These are phyloP conservation scores for Elaeagnus macrophylla DNA, from an alignment of 306 rosid genomes.

Conservation along the genomic window DNA sequence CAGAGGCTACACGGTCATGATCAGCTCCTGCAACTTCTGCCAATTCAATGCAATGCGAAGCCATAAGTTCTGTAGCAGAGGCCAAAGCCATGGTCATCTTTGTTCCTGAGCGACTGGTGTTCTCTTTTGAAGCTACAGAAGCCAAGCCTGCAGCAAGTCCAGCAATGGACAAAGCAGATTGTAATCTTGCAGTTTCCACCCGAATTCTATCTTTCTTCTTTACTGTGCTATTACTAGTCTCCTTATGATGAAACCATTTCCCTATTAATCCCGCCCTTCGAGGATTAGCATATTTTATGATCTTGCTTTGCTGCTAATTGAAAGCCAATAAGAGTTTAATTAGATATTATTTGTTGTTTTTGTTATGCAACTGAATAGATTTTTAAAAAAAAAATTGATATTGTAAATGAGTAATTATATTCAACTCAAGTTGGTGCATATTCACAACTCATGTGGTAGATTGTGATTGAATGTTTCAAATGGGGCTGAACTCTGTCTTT, in stretches of 20 bases:
- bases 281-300: constrained; percentile 22
- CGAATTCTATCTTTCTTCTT: constrained; percentile 71
- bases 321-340: background rate
- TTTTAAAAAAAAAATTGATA: no score
- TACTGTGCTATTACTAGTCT: constrained; percentile 23
- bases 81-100: constrained; percentile 64
- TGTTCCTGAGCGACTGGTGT: constrained; percentile 38
- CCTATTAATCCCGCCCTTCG: constrained; percentile 51
- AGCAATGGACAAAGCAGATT: constrained; percentile 74
- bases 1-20: constrained; percentile 45
- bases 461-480: background rate
- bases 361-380: no score
- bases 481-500: no score
- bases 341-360: no score
- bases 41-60: constrained; percentile 83
- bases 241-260: constrained; percentile 80
- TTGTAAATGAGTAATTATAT: no score
- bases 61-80: constrained; percentile 80
- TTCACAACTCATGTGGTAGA: background rate
- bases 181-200: constrained; percentile 59
- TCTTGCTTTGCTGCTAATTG: constrained; percentile 47
- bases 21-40: constrained; percentile 86
- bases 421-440: no score
- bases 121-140: constrained; percentile 50
- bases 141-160: constrained; percentile 88